A percentile compares a stretch with the other conserved stretches of the same genome.
phyloP scores from a whole-genome alignment of 2,329 filamentous ascomycete species.

The Fusarium sp. region DNA sequence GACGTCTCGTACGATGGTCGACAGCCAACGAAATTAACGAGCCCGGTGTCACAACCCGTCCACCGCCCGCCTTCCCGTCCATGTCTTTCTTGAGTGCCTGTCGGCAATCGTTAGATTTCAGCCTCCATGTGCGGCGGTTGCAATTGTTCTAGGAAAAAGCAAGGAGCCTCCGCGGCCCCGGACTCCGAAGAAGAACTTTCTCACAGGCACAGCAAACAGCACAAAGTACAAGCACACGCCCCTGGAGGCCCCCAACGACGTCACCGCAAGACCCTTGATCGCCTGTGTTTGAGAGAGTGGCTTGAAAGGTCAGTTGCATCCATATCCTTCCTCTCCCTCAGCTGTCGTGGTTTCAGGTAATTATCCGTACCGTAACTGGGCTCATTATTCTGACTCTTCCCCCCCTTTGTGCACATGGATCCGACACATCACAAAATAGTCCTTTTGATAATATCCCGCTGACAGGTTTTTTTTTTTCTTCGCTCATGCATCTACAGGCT shows the following conservation, averaged over 20 bases:
- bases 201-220: neutral
- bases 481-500: neutral
- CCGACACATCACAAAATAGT: slow-evolving; percentile 23
- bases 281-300: slow-evolving; percentile 2
- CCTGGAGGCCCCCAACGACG: neutral
- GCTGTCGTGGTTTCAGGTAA: slow-evolving; percentile 29
- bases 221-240: neutral
- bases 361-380: slow-evolving; percentile 2
- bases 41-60: neutral
- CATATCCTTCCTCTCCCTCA: neutral
- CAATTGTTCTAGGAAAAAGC: neutral
- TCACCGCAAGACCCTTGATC: neutral
- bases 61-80: neutral
- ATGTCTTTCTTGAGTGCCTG: neutral
- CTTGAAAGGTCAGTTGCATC: neutral
- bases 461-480: slow-evolving; percentile 2
- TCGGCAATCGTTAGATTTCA: neutral
- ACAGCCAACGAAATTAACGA: slow-evolving; percentile 30
- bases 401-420: slow-evolving; percentile 10
- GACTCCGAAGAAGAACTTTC: neutral
- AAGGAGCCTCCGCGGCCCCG: neutral
- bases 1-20: slow-evolving; percentile 13
- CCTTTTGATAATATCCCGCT: neutral
- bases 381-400: neutral
- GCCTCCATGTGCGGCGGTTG: slow-evolving; percentile 8